Evolutionary conservation across 192 early-diverging fungal genomes (phyloP), one percentile per base, ranked within the genome.

Genomic region (Umbelopsis ramanniana): DNA sequence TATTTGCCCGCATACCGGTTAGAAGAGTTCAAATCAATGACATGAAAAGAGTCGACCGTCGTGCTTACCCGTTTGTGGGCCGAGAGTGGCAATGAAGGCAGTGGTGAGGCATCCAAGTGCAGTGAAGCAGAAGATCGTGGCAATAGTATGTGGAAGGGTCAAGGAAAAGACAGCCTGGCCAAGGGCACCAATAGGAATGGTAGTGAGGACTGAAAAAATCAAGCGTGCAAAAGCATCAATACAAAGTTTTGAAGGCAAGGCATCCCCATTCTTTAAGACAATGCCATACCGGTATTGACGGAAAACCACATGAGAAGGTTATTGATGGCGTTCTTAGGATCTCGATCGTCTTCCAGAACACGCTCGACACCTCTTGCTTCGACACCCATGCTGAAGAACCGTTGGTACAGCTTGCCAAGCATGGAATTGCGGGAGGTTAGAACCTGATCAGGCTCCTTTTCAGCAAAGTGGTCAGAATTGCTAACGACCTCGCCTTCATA

Each of bases 261-360:
- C 8, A 43, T 0, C 6, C 48, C 7, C 9, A n/a, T n/a, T n/a
- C 17, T 4, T 50, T 50, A n/a, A n/a, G 48, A 7, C 6, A 50
- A 9, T 5, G 9, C 48, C 48, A 17, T 63, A 63, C 57, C 57
- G 12, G 57, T 60, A 57, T 71, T 71, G 37, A 71, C 70, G 4
- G 70, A 71, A 40, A 53, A 71, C 70, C 70, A 71, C 70, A 71
- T 71, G 38, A 71, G 53, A 21, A 71, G 53, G 22, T 71, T 71
- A 37, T 71, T 71, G 10, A 71, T 43, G 21, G 57, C 53, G 52
- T 57, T 57, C 40, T 71, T 71, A 6, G 70, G 53, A 35, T 37
- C 45, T 60, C 70, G 52, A 46, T 71, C 70, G 22, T 71, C 70
- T 21, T 53, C 53, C 54, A 57, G 40, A 19, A 71, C 70, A 12